Evolutionary conservation across 2,329 filamentous ascomycete genomes (phyloP), one percentile per base, ranked within the genome.

Genomic region (Purpureocillium takamizusanense): DNA sequence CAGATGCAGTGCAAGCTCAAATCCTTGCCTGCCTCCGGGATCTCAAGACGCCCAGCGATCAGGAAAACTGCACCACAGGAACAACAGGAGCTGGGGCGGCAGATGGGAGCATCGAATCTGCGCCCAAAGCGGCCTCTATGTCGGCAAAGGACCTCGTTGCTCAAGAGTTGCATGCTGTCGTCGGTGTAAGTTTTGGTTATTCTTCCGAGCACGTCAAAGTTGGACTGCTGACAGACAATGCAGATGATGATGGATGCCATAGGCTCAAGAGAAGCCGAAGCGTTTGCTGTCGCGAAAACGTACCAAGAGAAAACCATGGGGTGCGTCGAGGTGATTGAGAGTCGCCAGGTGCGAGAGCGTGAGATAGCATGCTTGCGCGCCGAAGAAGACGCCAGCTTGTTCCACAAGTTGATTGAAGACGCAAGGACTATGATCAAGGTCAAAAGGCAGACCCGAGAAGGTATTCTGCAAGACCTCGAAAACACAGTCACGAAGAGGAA

Each of bases 211-310:
- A n/a, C 21, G 11, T n/a, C 18, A 9, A n/a, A 12, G 5, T 15
- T 2, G 12, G 12, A 18, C 4, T n/a, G 17, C 42, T 44, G 25
- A 41, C 37, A 14, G n/a, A 23, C 3, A 11, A 5, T 5, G n/a
- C 27, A 49, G 55, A 46, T 37, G 38, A 42, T 58, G 37, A 36
- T 51, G 35, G 33, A 31, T 25, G 49, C 50, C 37, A 43, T 58
- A 2, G 39, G 40, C 14, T 30, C 40, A 15, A 56, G 47, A 16
- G 52, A 55, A 42, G 42, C 36, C 4, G 35, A 36, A 2, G 39
- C 51, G 14, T 44, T 41, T 16, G 44, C 39, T 6, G 31, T 50
- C 3, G 46, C 46, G n/a, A 43, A 47, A 14, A 36, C 38, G 1
- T 58, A 58, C 37, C 44, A 39, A 3, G 43, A 45, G 13, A 49